phyloP scores from a whole-genome alignment of 441 rosid genomes.

The Biscutella auriculata region DNA sequence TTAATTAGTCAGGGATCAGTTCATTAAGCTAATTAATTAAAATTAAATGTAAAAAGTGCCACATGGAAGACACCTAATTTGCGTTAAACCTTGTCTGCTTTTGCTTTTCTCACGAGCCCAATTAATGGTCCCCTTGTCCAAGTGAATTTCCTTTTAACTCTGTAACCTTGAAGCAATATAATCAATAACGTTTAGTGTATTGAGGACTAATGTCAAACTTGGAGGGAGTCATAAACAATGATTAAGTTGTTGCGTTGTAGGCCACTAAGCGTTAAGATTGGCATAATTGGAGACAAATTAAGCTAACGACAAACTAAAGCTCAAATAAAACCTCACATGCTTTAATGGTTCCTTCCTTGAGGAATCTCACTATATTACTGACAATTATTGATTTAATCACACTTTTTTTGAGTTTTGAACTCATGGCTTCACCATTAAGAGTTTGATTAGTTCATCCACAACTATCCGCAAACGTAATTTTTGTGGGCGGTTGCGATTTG shows the following conservation, averaged over 20 bases:
- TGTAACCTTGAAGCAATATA: too few species aligned
- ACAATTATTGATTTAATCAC: background rate
- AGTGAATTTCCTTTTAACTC: too few species aligned
- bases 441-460: too few species aligned
- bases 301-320: conserved; percentile 15
- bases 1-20: too few species aligned
- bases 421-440: background rate
- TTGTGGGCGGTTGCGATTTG: too few species aligned
- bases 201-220: conserved; percentile 1
- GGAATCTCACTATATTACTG: conserved; percentile 4
- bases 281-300: conserved; percentile 12
- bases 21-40: background rate
- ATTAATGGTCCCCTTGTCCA: conserved; percentile 14
- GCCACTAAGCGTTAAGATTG: conserved; percentile 11
- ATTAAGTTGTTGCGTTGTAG: conserved; percentile 15
- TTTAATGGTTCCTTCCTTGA: conserved; percentile 8
- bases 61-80: conserved; percentile 26
- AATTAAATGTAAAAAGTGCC: conserved; percentile 12
- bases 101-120: conserved; percentile 16
- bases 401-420: background rate
- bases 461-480: too few species aligned
- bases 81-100: conserved; percentile 17
- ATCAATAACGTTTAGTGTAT: too few species aligned
- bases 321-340: conserved; percentile 15
- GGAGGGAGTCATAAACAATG: conserved; percentile 10